Evolutionary conservation across 2,329 filamentous ascomycete genomes (phyloP).

Genomic region (Sporothrix humicola): DNA sequence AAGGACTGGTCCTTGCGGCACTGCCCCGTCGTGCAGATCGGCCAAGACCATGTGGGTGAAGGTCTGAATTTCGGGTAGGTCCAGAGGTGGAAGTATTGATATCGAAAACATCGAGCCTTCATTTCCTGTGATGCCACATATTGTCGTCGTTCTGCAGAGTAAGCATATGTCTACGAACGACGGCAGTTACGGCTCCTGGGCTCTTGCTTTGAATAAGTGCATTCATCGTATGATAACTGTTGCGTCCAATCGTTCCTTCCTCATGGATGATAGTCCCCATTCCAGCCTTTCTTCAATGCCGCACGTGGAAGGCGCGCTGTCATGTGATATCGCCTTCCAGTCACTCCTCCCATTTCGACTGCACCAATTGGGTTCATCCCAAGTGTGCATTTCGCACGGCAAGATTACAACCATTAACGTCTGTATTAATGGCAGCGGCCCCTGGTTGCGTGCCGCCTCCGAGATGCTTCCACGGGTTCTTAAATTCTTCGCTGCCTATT

Average conservation of each 20-base stretch:
- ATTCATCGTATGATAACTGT: background rate
- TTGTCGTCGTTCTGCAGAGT: background rate
- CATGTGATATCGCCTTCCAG: slow-evolving; percentile 20
- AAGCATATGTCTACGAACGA: background rate
- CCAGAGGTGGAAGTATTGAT: background rate
- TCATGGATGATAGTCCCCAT: background rate
- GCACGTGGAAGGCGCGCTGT: slow-evolving; percentile 28
- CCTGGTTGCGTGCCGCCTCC: slow-evolving; percentile 11
- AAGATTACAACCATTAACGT: slow-evolving; percentile 22
- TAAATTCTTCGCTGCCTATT: slow-evolving; percentile 30
- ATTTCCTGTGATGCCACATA: background rate
- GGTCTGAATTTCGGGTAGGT: background rate
- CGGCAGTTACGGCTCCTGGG: no score
- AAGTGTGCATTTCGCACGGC: background rate
- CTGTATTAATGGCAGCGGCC: slow-evolving; percentile 18
- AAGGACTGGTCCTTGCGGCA: slow-evolving; percentile 3
- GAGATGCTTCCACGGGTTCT: background rate
- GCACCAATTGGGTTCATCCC: slow-evolving; percentile 28
- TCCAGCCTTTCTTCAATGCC: background rate
- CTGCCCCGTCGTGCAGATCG: background rate
- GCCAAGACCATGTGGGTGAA: slow-evolving; percentile 18
- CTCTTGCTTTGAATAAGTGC: no score
- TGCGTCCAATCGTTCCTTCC: background rate
- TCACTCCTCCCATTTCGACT: background rate
- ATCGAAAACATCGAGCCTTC: background rate